A percentile compares a stretch with the other conserved stretches of the same genome.
Conservation (phyloP, 2,329 filamentous ascomycete species). For the Penicillium sp. region DNA sequence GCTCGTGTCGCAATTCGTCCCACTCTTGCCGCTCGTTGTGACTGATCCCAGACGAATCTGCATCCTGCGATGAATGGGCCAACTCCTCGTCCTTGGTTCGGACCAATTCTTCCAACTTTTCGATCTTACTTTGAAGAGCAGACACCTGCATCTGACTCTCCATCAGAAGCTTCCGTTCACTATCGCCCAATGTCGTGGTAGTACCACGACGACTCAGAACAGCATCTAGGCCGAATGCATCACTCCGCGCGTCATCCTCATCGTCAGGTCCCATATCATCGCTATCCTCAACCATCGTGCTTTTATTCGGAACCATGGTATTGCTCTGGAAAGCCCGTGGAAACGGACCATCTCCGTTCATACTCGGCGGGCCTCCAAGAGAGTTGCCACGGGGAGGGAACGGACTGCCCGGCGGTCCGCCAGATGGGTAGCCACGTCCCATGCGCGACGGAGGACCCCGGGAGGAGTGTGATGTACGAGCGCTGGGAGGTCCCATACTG, state of each 20-base stretch:
- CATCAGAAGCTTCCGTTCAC: constrained; percentile 67
- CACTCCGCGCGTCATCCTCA: constrained; percentile 56
- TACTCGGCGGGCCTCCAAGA: constrained; percentile 42
- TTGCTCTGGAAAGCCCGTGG: constrained; percentile 92
- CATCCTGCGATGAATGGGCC: constrained; percentile 53
- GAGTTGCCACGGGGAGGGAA: constrained; percentile 43
- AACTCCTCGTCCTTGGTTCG: constrained; percentile 70
- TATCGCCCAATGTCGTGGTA: constrained; percentile 50
- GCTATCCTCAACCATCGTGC: constrained; percentile 94
- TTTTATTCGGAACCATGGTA: constrained; percentile 96
- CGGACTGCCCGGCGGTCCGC: constrained; percentile 35
- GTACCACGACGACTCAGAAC: constrained; percentile 48
- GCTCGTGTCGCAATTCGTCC: constrained; percentile 58
- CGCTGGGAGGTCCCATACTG: constrained; percentile 35
- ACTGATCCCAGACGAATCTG: constrained; percentile 49
- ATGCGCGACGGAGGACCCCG: constrained; percentile 35
- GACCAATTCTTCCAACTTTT: constrained; percentile 65
- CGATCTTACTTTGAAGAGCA: constrained; percentile 69
- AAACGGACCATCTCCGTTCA: constrained; percentile 67
- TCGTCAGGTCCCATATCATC: constrained; percentile 63
- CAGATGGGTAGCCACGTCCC: constrained; percentile 38
- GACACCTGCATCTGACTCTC: constrained; percentile 77
- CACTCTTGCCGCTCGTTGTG: constrained; percentile 67
- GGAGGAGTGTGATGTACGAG: constrained; percentile 41
- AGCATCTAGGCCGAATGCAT: constrained; percentile 60